Percentiles rank a stretch among this genome's conserved stretches.
Evolutionary conservation across 73 alveolate genomes (phyloP).

Genomic region (Tetrahymena elliotti): DNA sequence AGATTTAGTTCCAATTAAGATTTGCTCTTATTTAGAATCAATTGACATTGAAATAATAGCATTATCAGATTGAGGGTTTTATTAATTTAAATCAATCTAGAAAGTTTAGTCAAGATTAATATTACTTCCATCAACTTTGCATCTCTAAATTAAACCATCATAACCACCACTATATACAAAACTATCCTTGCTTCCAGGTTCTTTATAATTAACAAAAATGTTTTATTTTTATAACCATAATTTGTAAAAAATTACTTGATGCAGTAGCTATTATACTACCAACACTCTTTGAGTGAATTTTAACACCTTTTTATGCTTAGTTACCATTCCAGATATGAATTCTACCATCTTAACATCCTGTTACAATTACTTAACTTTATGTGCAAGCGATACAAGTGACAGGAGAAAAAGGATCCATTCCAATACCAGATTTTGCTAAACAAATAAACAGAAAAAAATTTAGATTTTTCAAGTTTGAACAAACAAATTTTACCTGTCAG

Average conservation of each 20-base stretch:
- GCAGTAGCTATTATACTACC: constrained; percentile 42
- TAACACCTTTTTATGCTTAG: constrained; percentile 48
- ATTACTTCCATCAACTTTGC: constrained; percentile 11
- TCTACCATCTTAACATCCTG: constrained; percentile 71
- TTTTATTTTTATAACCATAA: background rate
- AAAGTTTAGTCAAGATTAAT: constrained; percentile 2
- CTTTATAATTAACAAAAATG: background rate
- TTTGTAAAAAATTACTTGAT: constrained; percentile 22
- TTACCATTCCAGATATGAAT: constrained; percentile 60
- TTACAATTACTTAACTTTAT: constrained; percentile 39
- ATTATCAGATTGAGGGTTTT: constrained; percentile 60
- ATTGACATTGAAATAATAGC: constrained; percentile 83
- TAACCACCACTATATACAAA: constrained; percentile 59
- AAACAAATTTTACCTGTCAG: constrained; percentile 23
- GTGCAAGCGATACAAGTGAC: background rate
- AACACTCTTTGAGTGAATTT: constrained; percentile 60
- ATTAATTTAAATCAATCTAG: constrained; percentile 57
- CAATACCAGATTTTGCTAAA: background rate
- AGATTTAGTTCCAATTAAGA: constrained; percentile 91
- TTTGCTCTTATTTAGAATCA: constrained; percentile 44
- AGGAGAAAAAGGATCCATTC: background rate
- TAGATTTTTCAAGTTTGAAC: background rate
- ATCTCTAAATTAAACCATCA: constrained; percentile 1
- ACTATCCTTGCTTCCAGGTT: constrained; percentile 95
- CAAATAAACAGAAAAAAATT: background rate